phyloP scores from a whole-genome alignment of 2,329 filamentous ascomycete genomes.

The Fusarium newnesense region DNA sequence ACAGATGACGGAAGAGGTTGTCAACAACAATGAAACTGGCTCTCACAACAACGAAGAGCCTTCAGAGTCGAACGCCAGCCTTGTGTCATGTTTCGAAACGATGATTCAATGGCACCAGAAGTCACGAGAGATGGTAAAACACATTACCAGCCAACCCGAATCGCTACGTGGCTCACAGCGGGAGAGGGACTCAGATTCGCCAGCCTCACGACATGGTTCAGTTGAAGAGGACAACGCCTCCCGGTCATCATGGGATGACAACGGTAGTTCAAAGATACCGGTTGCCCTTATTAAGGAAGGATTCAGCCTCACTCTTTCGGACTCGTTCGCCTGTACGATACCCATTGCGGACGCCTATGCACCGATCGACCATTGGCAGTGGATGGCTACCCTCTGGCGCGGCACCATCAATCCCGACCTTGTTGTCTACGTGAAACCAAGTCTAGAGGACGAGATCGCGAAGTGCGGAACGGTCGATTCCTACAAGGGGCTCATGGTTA shows the following conservation, averaged over 20 bases:
- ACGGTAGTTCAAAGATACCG: conserved; percentile 58
- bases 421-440: conserved; percentile 71
- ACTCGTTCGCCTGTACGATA: conserved; percentile 77
- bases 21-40: conserved; percentile 9
- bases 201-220: conserved; percentile 22
- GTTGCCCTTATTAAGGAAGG: conserved; percentile 80
- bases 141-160: conserved; percentile 53
- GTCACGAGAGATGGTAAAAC: conserved; percentile 73
- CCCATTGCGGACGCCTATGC: conserved; percentile 82
- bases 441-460: conserved; percentile 49
- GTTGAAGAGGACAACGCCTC: conserved; percentile 9
- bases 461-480: conserved; percentile 65
- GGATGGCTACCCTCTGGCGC: conserved; percentile 95
- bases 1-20: conserved; percentile 45
- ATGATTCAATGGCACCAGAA: conserved; percentile 81
- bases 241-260: conserved; percentile 7
- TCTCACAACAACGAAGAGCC: conserved; percentile 27
- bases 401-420: conserved; percentile 85
- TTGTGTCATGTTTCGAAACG: conserved; percentile 71
- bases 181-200: conserved; percentile 7
- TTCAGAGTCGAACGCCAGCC: conserved; percentile 50
- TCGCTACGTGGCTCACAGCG: conserved; percentile 12
- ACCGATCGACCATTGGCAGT: conserved; percentile 94
- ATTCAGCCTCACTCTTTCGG: conserved; percentile 82
- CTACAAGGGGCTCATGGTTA: conserved; percentile 61